These are phyloP conservation scores for Auricularia sp. DNA, from an alignment of 768 basidiomycete genomes.

Conservation along the genomic window DNA sequence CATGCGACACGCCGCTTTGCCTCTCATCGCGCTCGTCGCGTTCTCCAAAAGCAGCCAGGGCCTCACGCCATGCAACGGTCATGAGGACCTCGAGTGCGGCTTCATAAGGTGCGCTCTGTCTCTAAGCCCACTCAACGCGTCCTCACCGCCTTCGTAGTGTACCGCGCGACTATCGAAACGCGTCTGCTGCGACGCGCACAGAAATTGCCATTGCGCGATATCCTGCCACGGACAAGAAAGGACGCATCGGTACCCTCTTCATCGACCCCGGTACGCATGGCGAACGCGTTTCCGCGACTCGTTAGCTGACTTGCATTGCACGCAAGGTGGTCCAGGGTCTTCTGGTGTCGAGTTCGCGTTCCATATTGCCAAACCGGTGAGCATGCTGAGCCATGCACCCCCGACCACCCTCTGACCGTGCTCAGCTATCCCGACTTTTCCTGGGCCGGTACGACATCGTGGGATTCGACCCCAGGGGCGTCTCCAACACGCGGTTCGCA, in stretches of 20 bases:
- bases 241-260: background rate
- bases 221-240: background rate
- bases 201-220: background rate
- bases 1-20: no score
- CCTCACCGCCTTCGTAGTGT: background rate
- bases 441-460: slow-evolving; percentile 11
- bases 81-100: background rate
- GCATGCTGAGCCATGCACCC: background rate
- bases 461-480: slow-evolving; percentile 12
- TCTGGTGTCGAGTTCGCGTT: background rate
- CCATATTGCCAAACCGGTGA: background rate
- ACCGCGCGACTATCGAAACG: background rate
- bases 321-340: background rate
- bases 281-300: background rate
- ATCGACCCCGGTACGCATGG: background rate
- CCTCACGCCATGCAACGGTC: background rate
- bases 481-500: slow-evolving; percentile 4
- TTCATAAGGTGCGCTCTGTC: background rate
- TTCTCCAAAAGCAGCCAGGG: background rate
- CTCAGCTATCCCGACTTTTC: background rate
- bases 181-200: background rate
- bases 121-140: background rate
- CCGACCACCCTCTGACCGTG: background rate
- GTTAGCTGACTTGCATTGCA: background rate
- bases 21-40: no score